Percentiles rank a stretch among this genome's conserved stretches.
These are phyloP conservation scores for Jackrogersella minutella DNA, from an alignment of 495 filamentous ascomycete species.

Conservation along the genomic window DNA sequence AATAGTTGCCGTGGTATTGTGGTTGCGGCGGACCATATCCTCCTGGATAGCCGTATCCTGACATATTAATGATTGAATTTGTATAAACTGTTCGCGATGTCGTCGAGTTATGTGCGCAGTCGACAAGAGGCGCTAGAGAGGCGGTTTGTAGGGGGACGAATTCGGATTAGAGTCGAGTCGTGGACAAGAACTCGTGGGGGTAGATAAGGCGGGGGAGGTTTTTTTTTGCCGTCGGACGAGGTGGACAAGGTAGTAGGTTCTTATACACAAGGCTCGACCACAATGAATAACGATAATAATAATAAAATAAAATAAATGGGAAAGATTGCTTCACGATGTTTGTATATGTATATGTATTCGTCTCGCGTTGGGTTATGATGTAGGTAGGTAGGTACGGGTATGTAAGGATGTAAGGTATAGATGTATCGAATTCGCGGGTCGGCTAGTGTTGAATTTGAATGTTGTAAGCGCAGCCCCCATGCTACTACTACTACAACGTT, in stretches of 20 bases:
- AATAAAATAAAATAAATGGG: neutral
- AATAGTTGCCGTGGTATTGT: conserved; percentile 52
- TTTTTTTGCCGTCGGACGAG: conserved; percentile 21
- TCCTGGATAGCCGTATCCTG: conserved; percentile 52
- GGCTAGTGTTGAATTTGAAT: conserved; percentile 12
- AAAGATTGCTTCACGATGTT: conserved; percentile 21
- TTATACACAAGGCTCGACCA: conserved; percentile 29
- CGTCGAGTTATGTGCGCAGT: conserved; percentile 3
- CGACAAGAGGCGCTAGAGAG: neutral
- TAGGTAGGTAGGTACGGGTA: conserved; percentile 8
- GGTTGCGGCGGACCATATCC: conserved; percentile 54
- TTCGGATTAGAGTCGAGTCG: conserved; percentile 1
- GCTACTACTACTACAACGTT: conserved; percentile 6
- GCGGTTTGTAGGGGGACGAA: neutral
- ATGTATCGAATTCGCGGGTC: conserved; percentile 1
- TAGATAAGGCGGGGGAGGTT: conserved; percentile 14
- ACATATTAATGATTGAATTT: conserved; percentile 48
- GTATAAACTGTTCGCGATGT: conserved; percentile 15
- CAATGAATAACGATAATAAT: neutral
- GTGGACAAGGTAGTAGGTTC: conserved; percentile 30
- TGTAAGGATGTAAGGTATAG: neutral
- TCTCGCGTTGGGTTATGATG: conserved; percentile 12
- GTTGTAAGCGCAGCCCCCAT: conserved; percentile 38
- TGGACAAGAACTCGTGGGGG: conserved; percentile 34
- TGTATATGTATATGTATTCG: conserved; percentile 16